phyloP scores from a whole-genome alignment of 331 rosid species.

The Quercus lobata region DNA sequence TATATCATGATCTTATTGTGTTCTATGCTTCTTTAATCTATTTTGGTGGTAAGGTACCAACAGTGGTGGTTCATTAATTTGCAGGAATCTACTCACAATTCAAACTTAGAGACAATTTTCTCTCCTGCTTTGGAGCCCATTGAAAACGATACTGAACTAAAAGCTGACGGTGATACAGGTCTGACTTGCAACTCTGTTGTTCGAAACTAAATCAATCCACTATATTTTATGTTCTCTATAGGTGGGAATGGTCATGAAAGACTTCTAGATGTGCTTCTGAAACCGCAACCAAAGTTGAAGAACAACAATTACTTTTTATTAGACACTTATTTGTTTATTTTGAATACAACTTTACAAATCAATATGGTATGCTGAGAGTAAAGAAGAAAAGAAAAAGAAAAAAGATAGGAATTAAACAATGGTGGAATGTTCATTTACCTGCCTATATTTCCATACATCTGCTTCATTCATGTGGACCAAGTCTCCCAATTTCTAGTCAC shows the following conservation, averaged over 20 bases:
- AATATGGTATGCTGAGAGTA: neutral
- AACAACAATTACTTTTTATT: neutral
- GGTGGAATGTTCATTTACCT: neutral
- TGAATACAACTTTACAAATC: neutral
- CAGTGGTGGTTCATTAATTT: constrained; percentile 6
- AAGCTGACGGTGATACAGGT: constrained; percentile 58
- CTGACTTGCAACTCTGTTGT: constrained; percentile 17
- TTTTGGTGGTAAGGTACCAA: constrained; percentile 7
- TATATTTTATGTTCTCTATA: neutral
- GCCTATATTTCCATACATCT: neutral
- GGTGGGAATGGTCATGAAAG: neutral
- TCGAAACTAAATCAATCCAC: neutral
- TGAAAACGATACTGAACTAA: constrained; percentile 45
- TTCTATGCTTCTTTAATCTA: constrained; percentile 4
- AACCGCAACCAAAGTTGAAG: neutral
- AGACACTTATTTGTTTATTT: neutral
- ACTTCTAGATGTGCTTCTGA: constrained; percentile 2
- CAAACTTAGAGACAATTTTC: constrained; percentile 70
- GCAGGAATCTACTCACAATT: constrained; percentile 54
- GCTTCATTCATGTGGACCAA: neutral
- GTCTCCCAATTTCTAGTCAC: neutral
- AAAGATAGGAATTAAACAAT: neutral
- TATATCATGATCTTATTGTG: neutral
- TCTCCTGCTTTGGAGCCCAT: constrained; percentile 79
- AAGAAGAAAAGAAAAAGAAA: neutral